Evolutionary conservation across 352 stramenopile species (phyloP), one percentile per base, ranked within the genome.

Genomic region (Phytopythium oedochilum): DNA sequence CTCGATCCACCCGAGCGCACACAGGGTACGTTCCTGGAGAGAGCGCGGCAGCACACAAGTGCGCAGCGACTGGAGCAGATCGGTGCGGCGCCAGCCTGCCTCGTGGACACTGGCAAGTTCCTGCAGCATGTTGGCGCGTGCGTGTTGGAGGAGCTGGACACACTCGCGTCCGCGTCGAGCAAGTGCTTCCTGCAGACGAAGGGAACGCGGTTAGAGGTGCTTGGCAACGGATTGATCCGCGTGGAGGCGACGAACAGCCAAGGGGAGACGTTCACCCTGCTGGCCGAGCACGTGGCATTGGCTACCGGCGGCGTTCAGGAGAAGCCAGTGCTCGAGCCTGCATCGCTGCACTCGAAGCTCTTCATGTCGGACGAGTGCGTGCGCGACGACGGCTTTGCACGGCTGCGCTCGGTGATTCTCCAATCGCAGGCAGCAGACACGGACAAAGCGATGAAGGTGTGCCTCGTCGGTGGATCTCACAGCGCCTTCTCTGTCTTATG

Each of bases 401-500:
- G 58, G 26, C 65, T 94, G 3, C 71, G 71, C 18, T 65, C 66
- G 25, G 68, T 88, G 25, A 56, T 71, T 23, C 55, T 84, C 3
- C 55, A 74, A 15, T 59, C 68, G 17, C 57, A 69, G 23, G 20
- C 36, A 22, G 56, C 63, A 25, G 20, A 14, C 11, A 53, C 53
- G 8, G 63, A 75, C 32, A 72, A 82, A 15, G 56, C 65, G 8
- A 59, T 56, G 14, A 89, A 92, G 64, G 79, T 94, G 15, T 90
- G 75, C 47, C 83, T 96, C 39, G 71, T 96, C 3, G 87, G 87
- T 12, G 87, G 87, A 15, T 90, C 82, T 0, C 86, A 96, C 66
- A 93, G 80, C 34, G 86, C 87, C 2, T 96, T 96, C 54, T 93
- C 80, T 0, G 78, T 91, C 5, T 78, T 78, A 6, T 94, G 82